Base-by-base conservation (phyloP, 805 yeast genomes). In the Deakozyma indianensis region DNA sequence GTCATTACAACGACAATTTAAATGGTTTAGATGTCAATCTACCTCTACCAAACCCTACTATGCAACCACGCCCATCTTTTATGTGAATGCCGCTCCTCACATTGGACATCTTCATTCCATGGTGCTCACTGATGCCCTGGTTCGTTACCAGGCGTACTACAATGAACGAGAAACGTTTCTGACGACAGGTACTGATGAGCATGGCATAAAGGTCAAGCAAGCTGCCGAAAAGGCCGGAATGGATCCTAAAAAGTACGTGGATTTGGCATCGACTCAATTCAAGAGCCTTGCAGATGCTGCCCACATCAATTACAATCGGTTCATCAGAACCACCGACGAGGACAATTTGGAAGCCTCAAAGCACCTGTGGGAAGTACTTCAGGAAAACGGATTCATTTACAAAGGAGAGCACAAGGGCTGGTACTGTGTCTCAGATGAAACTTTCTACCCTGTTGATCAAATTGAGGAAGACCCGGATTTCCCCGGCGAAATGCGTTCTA, bases 101-200 rank as follows among this genome's bases (percentile, higher is more conserved):
- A 61, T 92, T 45, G 98, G 98, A 2, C 98, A 92, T 60, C 67
- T 86, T 35, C 87, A 92, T 60, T 77, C 95, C 3, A 83, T 87
- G 83, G 68, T 86, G 0, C 62, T 92, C 41, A 78, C 88, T 43
- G 98, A 92, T 62, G 80, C 80, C 1, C 68, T 80, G 43, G 74
- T 71, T 49, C 68, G 96, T 51, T 90, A 95, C 95, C 74, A 73
- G 29, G 54, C 55, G 16, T 62, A 80, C 27, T 59, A 62, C 7
- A 63, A 62, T 0, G 63, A 71, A 1, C 57, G 64, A 3, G 62
- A 74, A 0, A 63, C 78, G 1, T 73, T 65, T 48, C 73, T 88
- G 56, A 74, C 84, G 4, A 92, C 97, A 0, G 98, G 98, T 0
- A 88, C 96, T 0, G 98, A 92, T 60, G 98, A 92, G 62, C 98